A percentile compares a stretch with the other conserved stretches of the same genome.
phyloP scores from a whole-genome alignment of 805 yeast species.

The Candida ficus region DNA sequence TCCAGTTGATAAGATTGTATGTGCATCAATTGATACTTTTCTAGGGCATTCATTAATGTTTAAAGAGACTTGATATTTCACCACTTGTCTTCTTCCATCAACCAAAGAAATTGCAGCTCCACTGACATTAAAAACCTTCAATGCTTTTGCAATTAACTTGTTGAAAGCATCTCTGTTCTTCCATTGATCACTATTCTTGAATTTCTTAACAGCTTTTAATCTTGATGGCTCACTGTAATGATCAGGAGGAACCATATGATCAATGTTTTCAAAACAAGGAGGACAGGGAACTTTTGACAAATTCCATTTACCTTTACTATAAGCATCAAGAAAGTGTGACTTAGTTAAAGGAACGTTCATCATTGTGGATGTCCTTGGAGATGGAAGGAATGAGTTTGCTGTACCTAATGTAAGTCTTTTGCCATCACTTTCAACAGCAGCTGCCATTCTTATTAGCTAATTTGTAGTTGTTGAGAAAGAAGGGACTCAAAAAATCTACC shows the following conservation, averaged over 20 bases:
- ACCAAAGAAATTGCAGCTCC: slow-evolving; percentile 61
- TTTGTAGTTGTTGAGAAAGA: too few species aligned
- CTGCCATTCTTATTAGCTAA: too few species aligned
- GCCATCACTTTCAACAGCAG: too few species aligned
- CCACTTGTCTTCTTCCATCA: slow-evolving; percentile 39
- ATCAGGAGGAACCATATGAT: slow-evolving; percentile 57
- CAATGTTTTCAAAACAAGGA: slow-evolving; percentile 39
- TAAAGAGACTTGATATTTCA: slow-evolving; percentile 45
- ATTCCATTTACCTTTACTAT: slow-evolving; percentile 52
- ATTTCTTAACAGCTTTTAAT: slow-evolving; percentile 37
- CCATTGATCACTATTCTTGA: slow-evolving; percentile 45
- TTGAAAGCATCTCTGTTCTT: slow-evolving; percentile 34
- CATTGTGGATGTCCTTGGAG: slow-evolving; percentile 5
- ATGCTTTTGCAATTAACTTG: slow-evolving; percentile 32
- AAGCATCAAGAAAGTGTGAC: slow-evolving; percentile 51
- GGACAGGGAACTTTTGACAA: slow-evolving; percentile 54
- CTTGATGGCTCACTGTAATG: slow-evolving; percentile 45
- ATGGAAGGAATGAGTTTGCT: slow-evolving; percentile 15
- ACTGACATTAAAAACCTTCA: slow-evolving; percentile 37
- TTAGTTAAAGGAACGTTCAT: slow-evolving; percentile 37
- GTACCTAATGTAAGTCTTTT: too few species aligned
- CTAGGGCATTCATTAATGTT: slow-evolving; percentile 49
- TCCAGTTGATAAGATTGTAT: slow-evolving; percentile 55
- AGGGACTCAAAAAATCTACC: too few species aligned
- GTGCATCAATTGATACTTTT: slow-evolving; percentile 58